These are phyloP conservation scores for Nevesoporus exiguus DNA, from an alignment of 768 basidiomycete genomes.

Conservation along the genomic window DNA sequence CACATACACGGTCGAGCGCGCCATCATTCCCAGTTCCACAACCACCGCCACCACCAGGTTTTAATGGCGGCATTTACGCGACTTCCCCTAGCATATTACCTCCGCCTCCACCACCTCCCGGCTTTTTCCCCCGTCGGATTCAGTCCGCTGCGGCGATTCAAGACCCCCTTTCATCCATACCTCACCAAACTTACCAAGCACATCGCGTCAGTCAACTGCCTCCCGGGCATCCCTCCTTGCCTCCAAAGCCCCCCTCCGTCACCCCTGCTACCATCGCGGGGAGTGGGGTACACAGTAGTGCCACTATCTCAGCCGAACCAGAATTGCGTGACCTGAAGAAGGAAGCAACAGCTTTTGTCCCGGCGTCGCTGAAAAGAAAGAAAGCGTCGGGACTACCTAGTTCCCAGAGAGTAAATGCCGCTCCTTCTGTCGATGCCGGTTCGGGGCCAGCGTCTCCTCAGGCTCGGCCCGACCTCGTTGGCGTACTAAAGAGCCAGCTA, in stretches of 20 bases:
- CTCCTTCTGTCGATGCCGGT: slow-evolving; percentile 47
- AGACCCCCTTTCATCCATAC: slow-evolving; percentile 72
- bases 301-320: slow-evolving; percentile 80
- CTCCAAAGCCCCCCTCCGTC: slow-evolving; percentile 36
- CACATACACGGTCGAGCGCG: slow-evolving; percentile 11
- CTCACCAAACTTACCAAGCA: slow-evolving; percentile 77
- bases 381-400: slow-evolving; percentile 38
- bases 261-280: slow-evolving; percentile 43
- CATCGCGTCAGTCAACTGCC: slow-evolving; percentile 48
- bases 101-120: slow-evolving; percentile 51
- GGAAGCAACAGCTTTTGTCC: slow-evolving; percentile 91
- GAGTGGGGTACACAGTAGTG: slow-evolving; percentile 40
- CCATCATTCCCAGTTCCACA: slow-evolving; percentile 19
- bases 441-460: slow-evolving; percentile 27
- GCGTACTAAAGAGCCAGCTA: slow-evolving; percentile 58
- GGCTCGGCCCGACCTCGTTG: slow-evolving; percentile 64
- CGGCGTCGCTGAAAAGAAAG: slow-evolving; percentile 76
- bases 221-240: slow-evolving; percentile 42
- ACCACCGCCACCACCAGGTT: slow-evolving; percentile 11
- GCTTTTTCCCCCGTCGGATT: slow-evolving; percentile 57
- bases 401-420: slow-evolving; percentile 55
- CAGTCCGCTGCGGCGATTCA: slow-evolving; percentile 57
- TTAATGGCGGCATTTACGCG: slow-evolving; percentile 2
- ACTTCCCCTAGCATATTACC: slow-evolving; percentile 21
- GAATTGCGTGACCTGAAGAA: slow-evolving; percentile 91